Percentiles rank a stretch among this genome's conserved stretches.
Conservation (phyloP, 139 green algal genomes). For the Axilococcus clingmanii region DNA sequence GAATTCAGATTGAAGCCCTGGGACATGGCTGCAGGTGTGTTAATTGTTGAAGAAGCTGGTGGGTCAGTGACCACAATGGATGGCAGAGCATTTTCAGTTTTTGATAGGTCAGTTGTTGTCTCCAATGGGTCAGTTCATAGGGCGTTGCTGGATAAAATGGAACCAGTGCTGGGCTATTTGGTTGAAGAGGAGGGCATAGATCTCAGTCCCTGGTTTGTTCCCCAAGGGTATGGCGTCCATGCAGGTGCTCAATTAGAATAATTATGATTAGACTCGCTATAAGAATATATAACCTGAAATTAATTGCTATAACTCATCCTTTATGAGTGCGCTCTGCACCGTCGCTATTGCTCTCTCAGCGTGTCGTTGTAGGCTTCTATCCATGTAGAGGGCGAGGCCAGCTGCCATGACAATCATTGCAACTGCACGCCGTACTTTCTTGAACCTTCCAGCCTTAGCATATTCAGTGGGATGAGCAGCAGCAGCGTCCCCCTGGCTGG, state of each 20-base stretch:
- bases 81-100: conserved; percentile 54
- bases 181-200: conserved; percentile 26
- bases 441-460: no score
- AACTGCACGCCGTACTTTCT: no score
- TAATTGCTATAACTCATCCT: no score
- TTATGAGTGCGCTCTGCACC: no score
- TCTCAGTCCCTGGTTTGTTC: conserved; percentile 48
- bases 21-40: conserved; percentile 55
- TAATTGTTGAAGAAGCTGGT: conserved; percentile 64
- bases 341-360: conserved; percentile 7
- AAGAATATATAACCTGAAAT: no score
- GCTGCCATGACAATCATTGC: conserved; percentile 21
- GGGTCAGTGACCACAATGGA: conserved; percentile 65
- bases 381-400: conserved; percentile 25
- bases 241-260: conserved; percentile 24
- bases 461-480: no score
- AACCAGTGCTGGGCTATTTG: conserved; percentile 19
- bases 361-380: conserved; percentile 22
- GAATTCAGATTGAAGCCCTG: conserved; percentile 67
- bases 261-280: no score
- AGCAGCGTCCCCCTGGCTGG: not conserved
- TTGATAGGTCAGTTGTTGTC: conserved; percentile 48
- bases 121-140: conserved; percentile 42
- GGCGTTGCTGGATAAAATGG: conserved; percentile 29
- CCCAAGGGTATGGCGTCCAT: conserved; percentile 28